Percentiles rank a stretch among this genome's conserved stretches.
phyloP scores from a whole-genome alignment of 129 eudicot species.

The Chrysanthemum lavandulifolium region DNA sequence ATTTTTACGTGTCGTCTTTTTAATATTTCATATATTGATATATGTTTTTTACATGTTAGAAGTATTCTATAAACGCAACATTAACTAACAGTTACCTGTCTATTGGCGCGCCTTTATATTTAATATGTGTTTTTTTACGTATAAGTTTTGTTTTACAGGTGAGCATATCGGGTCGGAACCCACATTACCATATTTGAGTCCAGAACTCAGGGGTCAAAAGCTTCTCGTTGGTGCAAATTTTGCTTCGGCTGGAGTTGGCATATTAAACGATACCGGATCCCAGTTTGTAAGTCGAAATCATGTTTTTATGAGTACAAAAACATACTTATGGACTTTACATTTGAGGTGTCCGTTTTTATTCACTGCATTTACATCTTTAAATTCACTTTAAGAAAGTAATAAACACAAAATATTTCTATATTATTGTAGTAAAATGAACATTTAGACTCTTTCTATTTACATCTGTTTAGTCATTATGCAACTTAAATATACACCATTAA shows the following conservation, averaged over 20 bases:
- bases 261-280: constrained; percentile 43
- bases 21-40: no score
- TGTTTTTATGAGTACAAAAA: no score
- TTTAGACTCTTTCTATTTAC: neutral
- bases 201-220: constrained; percentile 31
- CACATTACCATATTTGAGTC: constrained; percentile 41
- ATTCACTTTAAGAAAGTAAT: neutral
- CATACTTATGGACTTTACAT: neutral
- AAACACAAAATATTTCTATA: constrained; percentile 4
- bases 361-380: neutral
- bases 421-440: neutral
- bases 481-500: neutral
- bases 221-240: constrained; percentile 52
- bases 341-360: constrained; percentile 2
- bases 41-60: neutral
- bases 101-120: neutral
- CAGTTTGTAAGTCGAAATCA: constrained; percentile 46
- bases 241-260: constrained; percentile 52
- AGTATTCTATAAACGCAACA: neutral
- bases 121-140: neutral
- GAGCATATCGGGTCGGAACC: constrained; percentile 44
- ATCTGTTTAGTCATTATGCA: neutral
- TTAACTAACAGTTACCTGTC: neutral
- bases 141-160: constrained; percentile 19
- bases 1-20: no score